Conservation (phyloP, 768 basidiomycete genomes). For the Tylopilus subfusipes region DNA sequence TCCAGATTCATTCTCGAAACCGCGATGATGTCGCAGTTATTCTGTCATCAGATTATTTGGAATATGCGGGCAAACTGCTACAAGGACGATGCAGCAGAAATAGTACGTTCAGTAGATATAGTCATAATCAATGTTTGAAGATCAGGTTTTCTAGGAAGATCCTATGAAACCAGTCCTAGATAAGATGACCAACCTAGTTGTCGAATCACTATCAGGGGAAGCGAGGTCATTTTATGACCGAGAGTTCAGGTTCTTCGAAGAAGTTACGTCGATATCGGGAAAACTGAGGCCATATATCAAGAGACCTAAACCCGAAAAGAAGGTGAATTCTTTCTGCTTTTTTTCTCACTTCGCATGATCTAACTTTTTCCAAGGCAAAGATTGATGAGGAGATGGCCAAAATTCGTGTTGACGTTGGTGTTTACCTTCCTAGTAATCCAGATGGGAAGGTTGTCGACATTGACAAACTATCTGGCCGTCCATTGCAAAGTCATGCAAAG, state of each 20-base stretch:
- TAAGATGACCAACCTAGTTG: conserved; percentile 73
- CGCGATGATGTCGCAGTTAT: conserved; percentile 92
- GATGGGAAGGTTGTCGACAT: conserved; percentile 97
- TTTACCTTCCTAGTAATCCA: conserved; percentile 96
- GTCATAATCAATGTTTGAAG: background rate
- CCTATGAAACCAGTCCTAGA: conserved; percentile 97
- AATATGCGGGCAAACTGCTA: conserved; percentile 99
- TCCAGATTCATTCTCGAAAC: conserved; percentile 95
- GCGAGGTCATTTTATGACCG: conserved; percentile 88
- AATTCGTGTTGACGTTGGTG: conserved; percentile 88
- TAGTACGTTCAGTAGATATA: conserved; percentile 45
- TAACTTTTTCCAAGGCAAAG: conserved; percentile 62
- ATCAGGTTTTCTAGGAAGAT: conserved; percentile 61
- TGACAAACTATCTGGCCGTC: conserved; percentile 93
- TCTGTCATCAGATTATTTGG: conserved; percentile 99
- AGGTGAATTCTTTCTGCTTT: conserved; percentile 43
- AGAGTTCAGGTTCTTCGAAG: conserved; percentile 93
- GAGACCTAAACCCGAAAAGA: conserved; percentile 93
- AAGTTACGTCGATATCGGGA: conserved; percentile 97
- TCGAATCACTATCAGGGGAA: conserved; percentile 81
- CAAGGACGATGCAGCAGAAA: conserved; percentile 84
- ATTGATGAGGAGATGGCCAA: conserved; percentile 99
- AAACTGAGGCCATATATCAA: conserved; percentile 97
- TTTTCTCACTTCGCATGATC: background rate
- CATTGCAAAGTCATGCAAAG: conserved; percentile 97